Evolutionary conservation across 75 land plant genomes (phyloP).

Genomic region (Pinus taeda): DNA sequence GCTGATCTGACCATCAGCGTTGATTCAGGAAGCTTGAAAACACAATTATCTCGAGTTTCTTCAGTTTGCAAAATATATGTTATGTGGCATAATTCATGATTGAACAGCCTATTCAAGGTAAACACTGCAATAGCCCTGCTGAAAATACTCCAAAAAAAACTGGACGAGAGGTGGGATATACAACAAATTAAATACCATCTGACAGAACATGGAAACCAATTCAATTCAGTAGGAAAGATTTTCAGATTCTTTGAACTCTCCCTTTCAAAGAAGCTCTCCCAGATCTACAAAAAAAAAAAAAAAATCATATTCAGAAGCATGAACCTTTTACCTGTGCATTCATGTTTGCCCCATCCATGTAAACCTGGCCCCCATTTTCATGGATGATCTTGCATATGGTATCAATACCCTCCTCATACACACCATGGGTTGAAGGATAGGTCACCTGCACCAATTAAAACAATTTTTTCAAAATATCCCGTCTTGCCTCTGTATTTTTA

Average conservation of each 20-base stretch:
- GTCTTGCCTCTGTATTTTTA: not conserved
- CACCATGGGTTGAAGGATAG: slow-evolving; percentile 99
- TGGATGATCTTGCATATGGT: slow-evolving; percentile 97
- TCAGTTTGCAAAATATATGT: not conserved
- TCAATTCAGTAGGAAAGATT: not conserved
- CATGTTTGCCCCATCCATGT: slow-evolving; percentile 99
- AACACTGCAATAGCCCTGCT: not conserved
- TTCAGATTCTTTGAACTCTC: too few relatives aligned
- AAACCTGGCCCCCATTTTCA: slow-evolving; percentile 97
- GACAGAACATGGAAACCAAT: not conserved
- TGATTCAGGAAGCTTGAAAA: not conserved
- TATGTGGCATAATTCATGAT: not conserved
- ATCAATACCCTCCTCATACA: slow-evolving; percentile 99
- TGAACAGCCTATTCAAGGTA: not conserved
- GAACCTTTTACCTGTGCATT: slow-evolving; percentile 83
- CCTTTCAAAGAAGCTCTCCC: too few relatives aligned
- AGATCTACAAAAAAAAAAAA: too few relatives aligned
- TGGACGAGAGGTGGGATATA: too few relatives aligned
- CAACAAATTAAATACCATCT: too few relatives aligned
- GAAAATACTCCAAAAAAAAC: not conserved
- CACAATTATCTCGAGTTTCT: not conserved
- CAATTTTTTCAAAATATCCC: not conserved
- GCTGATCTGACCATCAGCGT: not conserved
- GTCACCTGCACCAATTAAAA: slow-evolving; percentile 63
- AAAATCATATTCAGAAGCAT: not conserved